Conservation (phyloP, 495 filamentous ascomycete species). For the Gamarada debralockiae region DNA sequence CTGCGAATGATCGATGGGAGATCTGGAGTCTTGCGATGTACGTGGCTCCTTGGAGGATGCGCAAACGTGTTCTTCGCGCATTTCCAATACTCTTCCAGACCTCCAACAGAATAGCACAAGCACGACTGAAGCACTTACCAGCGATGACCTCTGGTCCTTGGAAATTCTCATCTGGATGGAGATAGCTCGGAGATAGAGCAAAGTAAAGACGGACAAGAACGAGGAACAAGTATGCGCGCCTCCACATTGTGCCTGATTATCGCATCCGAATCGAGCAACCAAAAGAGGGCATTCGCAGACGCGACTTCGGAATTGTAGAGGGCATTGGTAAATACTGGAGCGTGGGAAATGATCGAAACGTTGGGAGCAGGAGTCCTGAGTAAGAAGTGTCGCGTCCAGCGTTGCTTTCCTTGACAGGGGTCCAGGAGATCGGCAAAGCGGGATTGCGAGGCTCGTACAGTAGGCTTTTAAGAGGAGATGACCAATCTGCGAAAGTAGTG, state of each 20-base stretch:
- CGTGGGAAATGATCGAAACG: constrained; percentile 7
- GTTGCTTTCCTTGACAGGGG: constrained; percentile 3
- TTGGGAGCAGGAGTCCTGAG: not conserved
- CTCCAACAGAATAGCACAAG: not conserved
- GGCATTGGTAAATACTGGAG: constrained; percentile 17
- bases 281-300: constrained; percentile 15
- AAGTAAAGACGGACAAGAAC: constrained; percentile 89
- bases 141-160: constrained; percentile 96
- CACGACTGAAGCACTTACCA: constrained; percentile 72
- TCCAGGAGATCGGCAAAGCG: not conserved
- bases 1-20: not conserved
- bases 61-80: not conserved
- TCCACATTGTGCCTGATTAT: constrained; percentile 64
- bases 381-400: constrained; percentile 1
- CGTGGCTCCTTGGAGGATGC: too few relatives aligned
- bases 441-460: not conserved
- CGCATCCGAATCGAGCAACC: constrained; percentile 17
- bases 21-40: too few relatives aligned
- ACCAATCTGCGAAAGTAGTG: too few relatives aligned
- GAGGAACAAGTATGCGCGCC: constrained; percentile 81
- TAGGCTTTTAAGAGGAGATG: not conserved
- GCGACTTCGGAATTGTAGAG: constrained; percentile 10
- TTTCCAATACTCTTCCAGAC: not conserved
- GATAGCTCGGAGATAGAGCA: constrained; percentile 88
- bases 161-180: constrained; percentile 98